Evolutionary conservation across 2,329 filamentous ascomycete species (phyloP), one percentile per base, ranked within the genome.

Genomic region (Zopfia rhizophila): DNA sequence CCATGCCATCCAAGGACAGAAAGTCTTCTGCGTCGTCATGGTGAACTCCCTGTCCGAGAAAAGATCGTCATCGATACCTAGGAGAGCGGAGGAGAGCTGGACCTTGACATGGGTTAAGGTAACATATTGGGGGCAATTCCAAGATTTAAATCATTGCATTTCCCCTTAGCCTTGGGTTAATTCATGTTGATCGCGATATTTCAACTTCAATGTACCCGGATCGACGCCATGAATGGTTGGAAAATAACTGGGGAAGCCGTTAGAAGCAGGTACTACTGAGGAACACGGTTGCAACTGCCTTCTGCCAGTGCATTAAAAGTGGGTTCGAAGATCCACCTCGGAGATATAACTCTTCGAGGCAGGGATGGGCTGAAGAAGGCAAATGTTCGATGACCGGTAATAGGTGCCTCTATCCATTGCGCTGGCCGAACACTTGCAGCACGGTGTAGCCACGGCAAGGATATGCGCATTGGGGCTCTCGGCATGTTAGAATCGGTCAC

Each of bases 121-220:
- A 52, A 48, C 41, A 39, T 28, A 45, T 36, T 42, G 42, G 55
- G 17, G 56, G 48, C 48, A 43, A 54, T 53, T 54, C 46, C 47
- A 50, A 57, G 49, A 50, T 46, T 40, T 48, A 27, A 45, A n/a
- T 27, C 40, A 37, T 40, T 31, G 13, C 45, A 41, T 41, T 35
- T 43, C 38, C 32, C 16, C 24, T 36, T 22, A 10, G 38, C 36
- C 39, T 53, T 45, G 38, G 38, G 41, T 18, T 27, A 31, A 31
- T 43, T 65, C 56, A 64, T 60, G 65, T 62, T 56, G 65, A 67
- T 68, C 61, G 12, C 45, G 22, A 60, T 51, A 57, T 53, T 58
- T 61, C 55, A 62, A 58, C 51, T 61, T 52, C 45, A 51, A 59
- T 56, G 53, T 51, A 18, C 48, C 45, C 33, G 25, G 45, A 42